Percentiles rank a stretch among this genome's conserved stretches.
These are phyloP conservation scores for Magnusiomyces clavatus DNA, from an alignment of 1,139 yeast genomes.

Conservation along the genomic window DNA sequence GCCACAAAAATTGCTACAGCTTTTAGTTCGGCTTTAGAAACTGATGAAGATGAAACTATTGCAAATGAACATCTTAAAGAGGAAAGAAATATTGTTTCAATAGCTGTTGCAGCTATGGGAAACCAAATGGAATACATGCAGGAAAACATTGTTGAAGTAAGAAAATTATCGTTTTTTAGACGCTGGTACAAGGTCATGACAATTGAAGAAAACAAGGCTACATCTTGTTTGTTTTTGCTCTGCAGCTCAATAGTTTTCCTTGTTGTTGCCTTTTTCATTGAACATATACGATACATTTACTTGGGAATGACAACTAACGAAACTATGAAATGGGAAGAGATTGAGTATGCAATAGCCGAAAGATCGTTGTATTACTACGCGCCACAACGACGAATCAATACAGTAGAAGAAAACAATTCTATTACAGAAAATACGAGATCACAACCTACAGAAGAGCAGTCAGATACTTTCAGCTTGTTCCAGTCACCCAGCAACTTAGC, in stretches of 20 bases:
- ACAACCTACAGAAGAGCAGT: conserved; percentile 8
- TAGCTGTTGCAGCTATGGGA: too few species aligned
- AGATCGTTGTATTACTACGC: conserved; percentile 35
- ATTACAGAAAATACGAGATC: not conserved
- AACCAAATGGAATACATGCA: too few species aligned
- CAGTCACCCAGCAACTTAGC: too few species aligned
- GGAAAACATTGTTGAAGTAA: not conserved
- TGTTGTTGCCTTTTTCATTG: conserved; percentile 48
- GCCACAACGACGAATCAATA: conserved; percentile 8
- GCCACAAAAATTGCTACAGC: too few species aligned
- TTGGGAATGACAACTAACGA: conserved; percentile 93
- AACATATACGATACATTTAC: conserved; percentile 57
- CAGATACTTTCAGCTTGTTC: too few species aligned
- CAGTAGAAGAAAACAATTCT: conserved; percentile 1
- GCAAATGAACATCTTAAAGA: too few species aligned
- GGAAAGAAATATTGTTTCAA: too few species aligned
- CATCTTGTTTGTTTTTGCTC: conserved; percentile 47
- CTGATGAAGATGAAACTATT: too few species aligned
- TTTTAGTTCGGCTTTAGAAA: too few species aligned
- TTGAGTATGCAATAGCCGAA: conserved; percentile 53
- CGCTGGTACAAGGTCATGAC: conserved; percentile 26
- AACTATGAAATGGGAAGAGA: conserved; percentile 70
- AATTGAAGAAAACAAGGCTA: conserved; percentile 33
- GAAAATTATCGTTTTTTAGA: conserved; percentile 14
- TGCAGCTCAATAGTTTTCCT: conserved; percentile 44